Percentiles rank a stretch among this genome's conserved stretches.
Evolutionary conservation across 192 early-diverging fungal genomes (phyloP).

Genomic region (Backusella macrospora): DNA sequence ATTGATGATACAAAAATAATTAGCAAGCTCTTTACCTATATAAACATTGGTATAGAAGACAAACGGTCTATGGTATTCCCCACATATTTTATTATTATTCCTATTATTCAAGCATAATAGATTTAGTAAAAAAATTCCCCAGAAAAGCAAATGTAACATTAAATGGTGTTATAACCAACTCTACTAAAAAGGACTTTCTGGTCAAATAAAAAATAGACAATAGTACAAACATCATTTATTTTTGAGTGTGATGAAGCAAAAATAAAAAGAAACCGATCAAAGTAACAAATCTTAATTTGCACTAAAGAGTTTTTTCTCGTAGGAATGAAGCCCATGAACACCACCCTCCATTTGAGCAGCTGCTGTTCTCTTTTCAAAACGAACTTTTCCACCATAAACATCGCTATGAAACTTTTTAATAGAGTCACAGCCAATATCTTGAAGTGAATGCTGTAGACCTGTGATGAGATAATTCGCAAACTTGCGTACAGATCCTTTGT

Average conservation of each 20-base stretch:
- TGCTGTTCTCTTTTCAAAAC: constrained; percentile 94
- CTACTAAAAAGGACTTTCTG: too few relatives aligned
- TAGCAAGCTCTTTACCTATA: too few relatives aligned
- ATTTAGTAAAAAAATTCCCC: too few relatives aligned
- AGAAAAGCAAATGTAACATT: too few relatives aligned
- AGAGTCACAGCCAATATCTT: constrained; percentile 90
- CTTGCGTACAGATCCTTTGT: constrained; percentile 95
- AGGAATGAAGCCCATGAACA: constrained; percentile 88
- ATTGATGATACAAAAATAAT: too few relatives aligned
- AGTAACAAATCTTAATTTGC: constrained; percentile 24
- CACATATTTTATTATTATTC: too few relatives aligned
- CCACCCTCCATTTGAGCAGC: constrained; percentile 96
- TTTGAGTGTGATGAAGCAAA: background rate
- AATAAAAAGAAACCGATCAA: background rate
- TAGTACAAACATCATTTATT: background rate
- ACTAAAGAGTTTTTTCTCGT: constrained; percentile 77
- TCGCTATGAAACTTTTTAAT: constrained; percentile 68
- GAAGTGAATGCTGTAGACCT: constrained; percentile 95
- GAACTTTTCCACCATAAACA: constrained; percentile 72
- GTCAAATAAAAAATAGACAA: too few relatives aligned
- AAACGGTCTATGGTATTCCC: too few relatives aligned
- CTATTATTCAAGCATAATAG: too few relatives aligned
- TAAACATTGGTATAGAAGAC: too few relatives aligned
- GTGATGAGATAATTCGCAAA: constrained; percentile 90
- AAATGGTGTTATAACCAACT: too few relatives aligned